These are phyloP conservation scores for Backusella morwellensis DNA, from an alignment of 192 early-diverging fungal species.

Conservation along the genomic window DNA sequence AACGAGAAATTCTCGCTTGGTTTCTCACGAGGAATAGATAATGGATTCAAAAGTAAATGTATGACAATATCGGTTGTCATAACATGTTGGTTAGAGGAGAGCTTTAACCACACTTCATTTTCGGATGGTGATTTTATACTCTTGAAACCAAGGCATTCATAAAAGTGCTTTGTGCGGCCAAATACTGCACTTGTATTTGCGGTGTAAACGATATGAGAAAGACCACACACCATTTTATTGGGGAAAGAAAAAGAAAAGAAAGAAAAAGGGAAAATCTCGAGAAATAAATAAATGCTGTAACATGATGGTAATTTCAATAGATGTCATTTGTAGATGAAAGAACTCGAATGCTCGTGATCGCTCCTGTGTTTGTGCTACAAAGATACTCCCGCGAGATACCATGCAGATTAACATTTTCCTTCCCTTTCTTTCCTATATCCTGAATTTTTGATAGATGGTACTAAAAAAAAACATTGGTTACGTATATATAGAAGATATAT, in stretches of 20 bases:
- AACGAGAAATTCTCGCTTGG: neutral
- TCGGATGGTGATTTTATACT: neutral
- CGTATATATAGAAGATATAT: neutral
- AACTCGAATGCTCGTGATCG: neutral
- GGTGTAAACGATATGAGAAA: conserved; percentile 27
- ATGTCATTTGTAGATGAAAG: no score
- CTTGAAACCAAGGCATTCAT: conserved; percentile 27
- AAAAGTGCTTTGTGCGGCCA: conserved; percentile 13
- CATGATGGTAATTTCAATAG: no score
- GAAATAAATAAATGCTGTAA: neutral
- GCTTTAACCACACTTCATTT: conserved; percentile 7
- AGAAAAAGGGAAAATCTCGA: neutral
- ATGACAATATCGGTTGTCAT: conserved; percentile 5
- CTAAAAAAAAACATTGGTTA: neutral
- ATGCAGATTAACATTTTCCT: neutral
- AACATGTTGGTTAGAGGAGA: neutral
- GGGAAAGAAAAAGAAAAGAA: neutral
- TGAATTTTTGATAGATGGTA: neutral
- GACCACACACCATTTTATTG: conserved; percentile 18
- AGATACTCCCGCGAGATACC: neutral
- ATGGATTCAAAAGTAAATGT: neutral
- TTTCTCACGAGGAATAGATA: neutral
- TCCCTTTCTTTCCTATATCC: neutral
- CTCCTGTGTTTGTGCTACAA: neutral
- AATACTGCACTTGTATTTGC: conserved; percentile 9